These are phyloP conservation scores for Hemisphaericaspora subhashii DNA, from an alignment of 1,139 yeast genomes.

Conservation along the genomic window DNA sequence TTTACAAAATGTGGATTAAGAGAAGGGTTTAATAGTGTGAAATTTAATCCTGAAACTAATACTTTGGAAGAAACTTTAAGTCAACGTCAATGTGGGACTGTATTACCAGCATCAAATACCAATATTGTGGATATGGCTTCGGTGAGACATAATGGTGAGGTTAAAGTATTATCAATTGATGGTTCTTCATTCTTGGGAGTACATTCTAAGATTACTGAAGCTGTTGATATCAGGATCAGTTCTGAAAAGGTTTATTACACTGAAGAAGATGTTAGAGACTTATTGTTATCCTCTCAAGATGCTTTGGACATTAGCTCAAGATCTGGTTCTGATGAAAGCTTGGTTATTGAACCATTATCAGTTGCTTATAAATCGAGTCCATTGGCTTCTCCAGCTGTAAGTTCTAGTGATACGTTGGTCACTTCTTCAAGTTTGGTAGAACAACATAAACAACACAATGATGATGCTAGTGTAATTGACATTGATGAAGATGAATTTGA, in stretches of 20 bases:
- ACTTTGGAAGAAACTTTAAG: slow-evolving; percentile 29
- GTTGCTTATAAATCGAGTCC: slow-evolving; percentile 20
- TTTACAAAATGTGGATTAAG: slow-evolving; percentile 43
- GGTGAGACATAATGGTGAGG: slow-evolving; percentile 26
- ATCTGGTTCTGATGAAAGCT: slow-evolving; percentile 19
- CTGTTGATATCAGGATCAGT: slow-evolving; percentile 24
- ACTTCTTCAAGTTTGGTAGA: slow-evolving; percentile 1
- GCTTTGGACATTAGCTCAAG: slow-evolving; percentile 28
- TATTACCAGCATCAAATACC: slow-evolving; percentile 57
- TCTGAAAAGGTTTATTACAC: slow-evolving; percentile 33
- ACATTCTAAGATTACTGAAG: slow-evolving; percentile 45
- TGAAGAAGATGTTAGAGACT: slow-evolving; percentile 30
- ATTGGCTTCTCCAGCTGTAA: not conserved
- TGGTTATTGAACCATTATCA: slow-evolving; percentile 23
- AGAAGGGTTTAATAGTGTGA: slow-evolving; percentile 47
- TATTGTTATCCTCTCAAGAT: slow-evolving; percentile 17
- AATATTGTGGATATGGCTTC: slow-evolving; percentile 46
- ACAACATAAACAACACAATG: not conserved
- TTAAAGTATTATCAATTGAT: slow-evolving; percentile 52
- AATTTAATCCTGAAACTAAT: slow-evolving; percentile 34
- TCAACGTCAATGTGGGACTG: slow-evolving; percentile 61
- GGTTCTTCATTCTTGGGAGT: slow-evolving; percentile 56
- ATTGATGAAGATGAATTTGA: slow-evolving; percentile 3
- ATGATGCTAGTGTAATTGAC: slow-evolving; percentile 6
- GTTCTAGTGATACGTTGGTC: slow-evolving; percentile 8